Conservation (phyloP, 179 eudicot genomes). For the Beta macrorhiza region DNA sequence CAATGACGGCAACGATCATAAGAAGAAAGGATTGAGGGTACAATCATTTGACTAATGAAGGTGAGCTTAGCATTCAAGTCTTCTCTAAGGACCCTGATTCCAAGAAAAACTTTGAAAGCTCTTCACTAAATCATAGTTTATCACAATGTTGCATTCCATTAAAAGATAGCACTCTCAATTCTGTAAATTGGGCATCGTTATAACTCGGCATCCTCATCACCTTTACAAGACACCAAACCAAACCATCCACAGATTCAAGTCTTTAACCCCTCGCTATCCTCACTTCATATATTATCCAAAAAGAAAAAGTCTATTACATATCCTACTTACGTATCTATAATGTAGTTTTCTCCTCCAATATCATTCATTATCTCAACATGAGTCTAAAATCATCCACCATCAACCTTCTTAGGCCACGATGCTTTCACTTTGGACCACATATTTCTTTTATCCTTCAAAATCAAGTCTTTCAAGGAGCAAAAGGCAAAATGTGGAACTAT, state of each 20-base stretch:
- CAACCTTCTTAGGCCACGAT: background rate
- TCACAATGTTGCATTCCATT: background rate
- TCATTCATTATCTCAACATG: background rate
- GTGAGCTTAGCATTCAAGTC: background rate
- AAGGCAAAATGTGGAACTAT: background rate
- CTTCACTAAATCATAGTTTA: background rate
- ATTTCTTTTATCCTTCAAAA: background rate
- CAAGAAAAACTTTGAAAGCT: background rate
- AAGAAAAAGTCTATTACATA: background rate
- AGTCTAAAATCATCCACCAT: background rate
- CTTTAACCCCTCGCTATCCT: too few relatives aligned
- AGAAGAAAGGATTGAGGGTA: background rate
- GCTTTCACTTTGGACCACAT: background rate
- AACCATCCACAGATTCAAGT: background rate
- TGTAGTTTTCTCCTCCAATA: background rate
- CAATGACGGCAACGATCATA: background rate
- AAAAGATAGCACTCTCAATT: slow-evolving; percentile 1
- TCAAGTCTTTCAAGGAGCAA: background rate
- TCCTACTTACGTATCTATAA: background rate
- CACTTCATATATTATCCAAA: background rate
- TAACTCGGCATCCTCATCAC: background rate
- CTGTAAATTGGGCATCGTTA: background rate
- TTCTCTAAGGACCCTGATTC: background rate
- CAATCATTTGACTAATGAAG: background rate
- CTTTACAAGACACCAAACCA: background rate